Evolutionary conservation across 164 flowering plant species (phyloP), one percentile per base, ranked within the genome.

Genomic region (Magnolia officinalis): DNA sequence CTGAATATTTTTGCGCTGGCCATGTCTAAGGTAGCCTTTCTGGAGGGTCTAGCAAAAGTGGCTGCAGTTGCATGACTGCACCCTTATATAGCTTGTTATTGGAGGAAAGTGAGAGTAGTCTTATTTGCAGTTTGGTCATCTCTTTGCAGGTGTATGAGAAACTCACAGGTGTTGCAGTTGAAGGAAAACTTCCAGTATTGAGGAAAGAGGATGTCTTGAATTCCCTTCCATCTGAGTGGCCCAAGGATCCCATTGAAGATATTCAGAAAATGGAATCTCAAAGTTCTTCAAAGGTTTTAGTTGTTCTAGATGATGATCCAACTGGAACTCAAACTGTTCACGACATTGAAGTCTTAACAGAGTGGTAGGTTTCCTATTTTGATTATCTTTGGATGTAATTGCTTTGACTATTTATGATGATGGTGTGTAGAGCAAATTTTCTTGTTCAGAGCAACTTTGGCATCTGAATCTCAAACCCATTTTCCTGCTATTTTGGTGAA

Each of bases 301-400:
- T 96, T 79, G 99, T 94, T 78, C 88, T 96, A 74, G 99, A 96
- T 86, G 99, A 96, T 85, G 99, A 96, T 80, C 99, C 99, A 55
- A 96, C 99, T 67, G 99, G 99, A 79, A 96, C 99, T 45, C 98
- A 96, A 81, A 96, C 99, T 77, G 99, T 96, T 84, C 96, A 96
- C 79, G 93, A 93, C 77, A 87, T 94, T 76, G 95, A 91, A 68
- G 99, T 94, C n/a, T 83, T 96, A 76, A 94, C 97, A 74, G 99
- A 96, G 83, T 96, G 99, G 99, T 92, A 78, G 82, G 88, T 77
- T 23, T 73, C 74, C 50, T 51, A 10, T 71, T 55, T 7, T 76
- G 50, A 29, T 69, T 19, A 69, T 69, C 9, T 69, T 29, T 26
- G 1, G 26, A 31, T 50, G 9, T 50, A 19, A 10, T 52, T 71